phyloP scores from a whole-genome alignment of 768 basidiomycete species.

The Pleurotus pulmonarius region DNA sequence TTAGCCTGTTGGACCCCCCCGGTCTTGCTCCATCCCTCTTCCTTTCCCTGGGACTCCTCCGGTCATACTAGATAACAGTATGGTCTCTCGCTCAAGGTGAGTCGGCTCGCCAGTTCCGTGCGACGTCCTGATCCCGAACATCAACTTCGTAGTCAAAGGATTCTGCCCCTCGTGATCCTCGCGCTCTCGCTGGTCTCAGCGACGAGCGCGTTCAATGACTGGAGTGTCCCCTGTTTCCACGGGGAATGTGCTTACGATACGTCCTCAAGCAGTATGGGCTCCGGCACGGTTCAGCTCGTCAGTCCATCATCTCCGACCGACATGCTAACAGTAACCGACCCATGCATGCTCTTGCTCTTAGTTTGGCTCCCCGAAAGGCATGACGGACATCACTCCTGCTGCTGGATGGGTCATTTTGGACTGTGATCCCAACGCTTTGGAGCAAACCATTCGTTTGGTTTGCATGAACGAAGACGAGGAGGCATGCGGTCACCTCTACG shows the following conservation, averaged over 20 bases:
- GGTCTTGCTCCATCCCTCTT: too few species aligned
- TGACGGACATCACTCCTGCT: slow-evolving; percentile 1
- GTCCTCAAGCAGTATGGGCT: background rate
- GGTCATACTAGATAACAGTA: background rate
- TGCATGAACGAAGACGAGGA: background rate
- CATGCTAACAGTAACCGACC: background rate
- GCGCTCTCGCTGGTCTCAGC: too few species aligned
- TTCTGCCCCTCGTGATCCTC: too few species aligned
- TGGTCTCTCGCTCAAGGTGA: background rate
- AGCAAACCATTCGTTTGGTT: background rate
- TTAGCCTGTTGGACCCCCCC: too few species aligned
- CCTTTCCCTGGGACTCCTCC: too few species aligned
- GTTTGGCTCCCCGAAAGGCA: background rate
- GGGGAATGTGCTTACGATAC: slow-evolving; percentile 2
- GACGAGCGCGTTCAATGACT: background rate
- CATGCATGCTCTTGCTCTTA: background rate
- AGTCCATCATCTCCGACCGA: background rate
- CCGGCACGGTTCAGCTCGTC: background rate
- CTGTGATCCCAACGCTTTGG: background rate
- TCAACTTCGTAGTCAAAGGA: too few species aligned
- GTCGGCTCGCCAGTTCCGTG: background rate
- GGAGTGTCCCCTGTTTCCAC: background rate
- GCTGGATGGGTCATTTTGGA: slow-evolving; percentile 2
- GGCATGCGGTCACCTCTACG: background rate
- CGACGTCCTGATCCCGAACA: too few species aligned